Conservation (phyloP, 345 rosid genomes). For the Gossypium mustelinum region DNA sequence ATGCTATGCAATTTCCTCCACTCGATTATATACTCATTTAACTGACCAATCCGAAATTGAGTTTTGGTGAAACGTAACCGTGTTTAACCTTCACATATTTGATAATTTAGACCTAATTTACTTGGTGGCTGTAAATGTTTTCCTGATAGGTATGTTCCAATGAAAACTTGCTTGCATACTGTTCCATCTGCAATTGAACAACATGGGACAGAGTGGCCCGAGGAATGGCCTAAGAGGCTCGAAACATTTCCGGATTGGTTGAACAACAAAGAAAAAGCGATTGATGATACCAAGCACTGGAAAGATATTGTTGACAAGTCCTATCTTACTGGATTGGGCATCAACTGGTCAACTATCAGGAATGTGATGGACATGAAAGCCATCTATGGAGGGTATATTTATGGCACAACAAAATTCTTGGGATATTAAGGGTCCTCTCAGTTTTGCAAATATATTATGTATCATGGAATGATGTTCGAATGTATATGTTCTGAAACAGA, state of each 20-base stretch:
- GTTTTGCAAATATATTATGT: background rate
- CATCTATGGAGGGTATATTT: constrained; percentile 81
- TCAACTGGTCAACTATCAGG: constrained; percentile 76
- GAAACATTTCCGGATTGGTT: constrained; percentile 95
- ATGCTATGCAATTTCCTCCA: background rate
- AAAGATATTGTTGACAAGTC: constrained; percentile 71
- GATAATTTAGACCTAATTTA: background rate
- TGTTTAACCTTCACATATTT: background rate
- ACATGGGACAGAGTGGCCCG: constrained; percentile 97
- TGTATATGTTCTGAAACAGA: constrained; percentile 35
- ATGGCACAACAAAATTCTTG: constrained; percentile 1
- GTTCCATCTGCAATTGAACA: constrained; percentile 85
- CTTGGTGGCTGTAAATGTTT: constrained; percentile 6
- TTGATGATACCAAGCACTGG: constrained; percentile 69
- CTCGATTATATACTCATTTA: background rate
- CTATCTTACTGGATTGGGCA: constrained; percentile 75
- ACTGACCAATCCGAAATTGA: background rate
- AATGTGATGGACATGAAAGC: constrained; percentile 98
- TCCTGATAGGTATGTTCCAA: constrained; percentile 63
- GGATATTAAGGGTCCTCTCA: background rate
- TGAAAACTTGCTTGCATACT: constrained; percentile 69
- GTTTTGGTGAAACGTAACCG: background rate
- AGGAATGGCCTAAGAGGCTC: constrained; percentile 93
- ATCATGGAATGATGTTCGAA: background rate
- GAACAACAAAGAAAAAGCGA: constrained; percentile 54